phyloP scores from a whole-genome alignment of 1,139 yeast genomes.

The Nakaseomyces bracarensis region DNA sequence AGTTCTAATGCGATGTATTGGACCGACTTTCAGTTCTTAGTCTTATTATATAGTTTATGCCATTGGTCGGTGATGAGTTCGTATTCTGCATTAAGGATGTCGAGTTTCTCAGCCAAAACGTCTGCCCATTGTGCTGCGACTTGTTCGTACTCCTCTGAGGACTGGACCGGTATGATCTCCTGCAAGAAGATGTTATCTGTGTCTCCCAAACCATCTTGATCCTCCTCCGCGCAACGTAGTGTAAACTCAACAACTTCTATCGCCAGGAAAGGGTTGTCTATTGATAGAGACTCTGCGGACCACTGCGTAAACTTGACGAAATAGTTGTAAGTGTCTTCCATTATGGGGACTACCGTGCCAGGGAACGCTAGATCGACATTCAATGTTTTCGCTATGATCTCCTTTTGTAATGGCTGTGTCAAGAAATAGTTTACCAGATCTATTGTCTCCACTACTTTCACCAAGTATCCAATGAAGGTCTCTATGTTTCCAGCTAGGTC shows the following conservation, averaged over 20 bases:
- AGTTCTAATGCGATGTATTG: too few relatives aligned
- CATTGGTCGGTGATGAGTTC: conserved; percentile 17
- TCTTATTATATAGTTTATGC: conserved; percentile 14
- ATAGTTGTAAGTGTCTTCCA: conserved; percentile 29
- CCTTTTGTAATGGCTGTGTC: conserved; percentile 30
- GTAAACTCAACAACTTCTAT: conserved; percentile 29
- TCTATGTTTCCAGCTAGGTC: conserved; percentile 12
- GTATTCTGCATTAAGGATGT: conserved; percentile 15
- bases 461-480: conserved; percentile 22
- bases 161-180: conserved; percentile 25
- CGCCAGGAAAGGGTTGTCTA: conserved; percentile 18
- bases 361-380: conserved; percentile 24
- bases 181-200: conserved; percentile 30
- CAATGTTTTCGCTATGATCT: conserved; percentile 30
- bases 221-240: conserved; percentile 29
- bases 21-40: neutral
- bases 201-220: conserved; percentile 23
- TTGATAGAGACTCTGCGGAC: conserved; percentile 27
- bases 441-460: conserved; percentile 25
- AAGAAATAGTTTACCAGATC: conserved; percentile 29
- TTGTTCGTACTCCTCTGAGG: conserved; percentile 21
- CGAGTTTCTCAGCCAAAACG: conserved; percentile 18
- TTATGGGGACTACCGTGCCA: conserved; percentile 18
- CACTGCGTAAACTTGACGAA: conserved; percentile 32
- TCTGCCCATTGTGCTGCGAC: conserved; percentile 23